Conservation (phyloP, 495 filamentous ascomycete genomes). For the Evernia prunastri region DNA sequence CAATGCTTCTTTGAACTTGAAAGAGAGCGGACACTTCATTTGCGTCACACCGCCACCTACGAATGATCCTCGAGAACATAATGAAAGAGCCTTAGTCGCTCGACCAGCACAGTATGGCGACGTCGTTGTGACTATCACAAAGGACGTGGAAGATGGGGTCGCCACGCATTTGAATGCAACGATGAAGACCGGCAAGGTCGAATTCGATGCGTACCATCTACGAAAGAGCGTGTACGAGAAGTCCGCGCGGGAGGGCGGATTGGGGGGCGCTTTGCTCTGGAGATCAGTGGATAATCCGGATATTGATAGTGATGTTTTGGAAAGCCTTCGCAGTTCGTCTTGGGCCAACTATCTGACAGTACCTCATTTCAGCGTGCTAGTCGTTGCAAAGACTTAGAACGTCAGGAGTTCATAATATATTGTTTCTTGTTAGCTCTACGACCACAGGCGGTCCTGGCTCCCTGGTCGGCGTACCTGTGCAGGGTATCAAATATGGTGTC, state of each 20-base stretch:
- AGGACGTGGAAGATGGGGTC: constrained; percentile 20
- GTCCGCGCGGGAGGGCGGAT: not conserved
- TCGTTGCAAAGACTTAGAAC: not conserved
- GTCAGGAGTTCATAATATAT: no score
- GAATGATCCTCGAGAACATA: not conserved
- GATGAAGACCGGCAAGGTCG: constrained; percentile 11
- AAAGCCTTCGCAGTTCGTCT: not conserved
- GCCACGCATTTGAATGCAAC: not conserved
- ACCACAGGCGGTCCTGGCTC: no score
- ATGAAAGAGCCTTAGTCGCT: not conserved
- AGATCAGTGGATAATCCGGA: not conserved
- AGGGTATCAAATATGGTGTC: no score
- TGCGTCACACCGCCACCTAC: constrained; percentile 25
- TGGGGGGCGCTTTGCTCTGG: not conserved
- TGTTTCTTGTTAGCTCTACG: no score
- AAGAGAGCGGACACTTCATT: constrained; percentile 29
- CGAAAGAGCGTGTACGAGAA: not conserved
- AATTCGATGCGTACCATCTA: constrained; percentile 19
- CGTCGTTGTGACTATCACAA: not conserved
- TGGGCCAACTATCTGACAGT: not conserved
- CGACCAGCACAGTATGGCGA: not conserved
- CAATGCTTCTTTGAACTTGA: constrained; percentile 32
- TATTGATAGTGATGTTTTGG: not conserved
- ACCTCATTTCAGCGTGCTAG: constrained; percentile 1
- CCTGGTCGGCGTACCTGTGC: no score